These are phyloP conservation scores for Pythium brachiatum DNA, from an alignment of 352 stramenopile genomes.

Conservation along the genomic window DNA sequence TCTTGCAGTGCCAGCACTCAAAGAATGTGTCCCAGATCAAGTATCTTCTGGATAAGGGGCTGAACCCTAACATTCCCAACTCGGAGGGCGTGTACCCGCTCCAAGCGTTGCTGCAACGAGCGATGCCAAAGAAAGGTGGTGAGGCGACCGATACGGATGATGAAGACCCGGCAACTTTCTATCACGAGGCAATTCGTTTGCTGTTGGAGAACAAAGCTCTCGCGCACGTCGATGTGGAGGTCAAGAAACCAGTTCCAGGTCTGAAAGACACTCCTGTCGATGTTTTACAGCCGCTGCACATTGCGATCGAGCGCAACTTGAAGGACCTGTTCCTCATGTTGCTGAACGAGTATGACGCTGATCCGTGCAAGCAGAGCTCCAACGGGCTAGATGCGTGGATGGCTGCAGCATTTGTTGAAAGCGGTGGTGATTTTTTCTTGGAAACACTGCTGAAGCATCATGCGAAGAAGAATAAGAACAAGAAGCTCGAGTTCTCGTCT, in stretches of 20 bases:
- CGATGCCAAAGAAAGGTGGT: constrained; percentile 4
- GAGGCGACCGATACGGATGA: constrained; percentile 8
- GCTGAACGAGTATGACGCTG: constrained; percentile 36
- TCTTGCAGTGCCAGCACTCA: constrained; percentile 76
- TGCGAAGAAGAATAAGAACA: constrained; percentile 27
- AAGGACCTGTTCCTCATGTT: constrained; percentile 49
- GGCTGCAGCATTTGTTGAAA: constrained; percentile 34
- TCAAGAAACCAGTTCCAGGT: constrained; percentile 23
- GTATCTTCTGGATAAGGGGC: constrained; percentile 66
- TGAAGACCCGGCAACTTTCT: constrained; percentile 33
- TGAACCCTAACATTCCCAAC: constrained; percentile 68
- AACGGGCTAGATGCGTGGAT: constrained; percentile 66
- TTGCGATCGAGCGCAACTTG: constrained; percentile 50
- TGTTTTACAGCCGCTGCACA: constrained; percentile 50
- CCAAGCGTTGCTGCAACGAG: constrained; percentile 51
- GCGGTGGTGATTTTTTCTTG: constrained; percentile 43
- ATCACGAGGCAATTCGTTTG: constrained; percentile 43
- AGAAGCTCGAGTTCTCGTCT: constrained; percentile 30
- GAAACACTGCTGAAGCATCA: constrained; percentile 50
- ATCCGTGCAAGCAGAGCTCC: constrained; percentile 35
- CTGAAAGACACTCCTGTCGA: constrained; percentile 21
- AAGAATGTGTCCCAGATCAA: constrained; percentile 55
- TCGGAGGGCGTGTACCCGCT: constrained; percentile 60
- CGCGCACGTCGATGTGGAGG: constrained; percentile 44
- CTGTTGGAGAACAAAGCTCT: constrained; percentile 49